Percentiles rank a stretch among this genome's conserved stretches.
Conservation (phyloP, 1,284 basidiomycete genomes). For the Sporisorium iseilematis-ciliati region DNA sequence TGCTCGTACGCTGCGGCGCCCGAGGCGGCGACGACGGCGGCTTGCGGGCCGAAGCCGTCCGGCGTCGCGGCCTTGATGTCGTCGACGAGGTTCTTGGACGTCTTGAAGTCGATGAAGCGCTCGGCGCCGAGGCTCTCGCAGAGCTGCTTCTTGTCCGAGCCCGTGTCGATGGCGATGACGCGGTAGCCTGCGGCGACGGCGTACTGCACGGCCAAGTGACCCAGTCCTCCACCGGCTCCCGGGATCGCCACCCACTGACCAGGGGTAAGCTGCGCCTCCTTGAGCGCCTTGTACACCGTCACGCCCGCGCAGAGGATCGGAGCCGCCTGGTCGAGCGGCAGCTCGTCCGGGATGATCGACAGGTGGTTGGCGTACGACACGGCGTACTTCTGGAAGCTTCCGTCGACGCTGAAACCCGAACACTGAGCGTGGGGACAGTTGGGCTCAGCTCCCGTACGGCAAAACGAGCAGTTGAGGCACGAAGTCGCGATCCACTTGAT, state of each 20-base stretch:
- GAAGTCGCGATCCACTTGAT: constrained; percentile 78
- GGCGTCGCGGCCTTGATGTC: constrained; percentile 76
- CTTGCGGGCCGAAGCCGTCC: constrained; percentile 81
- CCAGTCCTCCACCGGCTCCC: constrained; percentile 79
- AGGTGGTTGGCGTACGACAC: constrained; percentile 79
- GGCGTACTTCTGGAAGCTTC: constrained; percentile 81
- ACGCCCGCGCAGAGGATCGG: constrained; percentile 83
- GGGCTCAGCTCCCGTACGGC: constrained; percentile 79
- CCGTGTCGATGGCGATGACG: constrained; percentile 84
- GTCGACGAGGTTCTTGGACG: constrained; percentile 73
- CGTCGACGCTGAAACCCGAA: constrained; percentile 77
- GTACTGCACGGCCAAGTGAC: constrained; percentile 59
- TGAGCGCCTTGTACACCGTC: constrained; percentile 86
- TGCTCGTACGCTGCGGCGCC: constrained; percentile 76
- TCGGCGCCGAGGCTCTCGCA: constrained; percentile 80
- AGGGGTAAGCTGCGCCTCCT: constrained; percentile 76
- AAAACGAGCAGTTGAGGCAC: constrained; percentile 80
- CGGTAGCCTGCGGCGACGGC: constrained; percentile 72
- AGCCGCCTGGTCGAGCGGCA: constrained; percentile 80
- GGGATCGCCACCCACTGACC: constrained; percentile 86
- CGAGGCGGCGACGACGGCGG: constrained; percentile 71
- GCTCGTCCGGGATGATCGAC: constrained; percentile 71
- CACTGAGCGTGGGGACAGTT: constrained; percentile 60
- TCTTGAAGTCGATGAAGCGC: constrained; percentile 83
- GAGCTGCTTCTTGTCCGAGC: constrained; percentile 80